Percentiles rank a stretch among this genome's conserved stretches.
These are phyloP conservation scores for Aspergillus leporis DNA, from an alignment of 495 filamentous ascomycete genomes.

Conservation along the genomic window DNA sequence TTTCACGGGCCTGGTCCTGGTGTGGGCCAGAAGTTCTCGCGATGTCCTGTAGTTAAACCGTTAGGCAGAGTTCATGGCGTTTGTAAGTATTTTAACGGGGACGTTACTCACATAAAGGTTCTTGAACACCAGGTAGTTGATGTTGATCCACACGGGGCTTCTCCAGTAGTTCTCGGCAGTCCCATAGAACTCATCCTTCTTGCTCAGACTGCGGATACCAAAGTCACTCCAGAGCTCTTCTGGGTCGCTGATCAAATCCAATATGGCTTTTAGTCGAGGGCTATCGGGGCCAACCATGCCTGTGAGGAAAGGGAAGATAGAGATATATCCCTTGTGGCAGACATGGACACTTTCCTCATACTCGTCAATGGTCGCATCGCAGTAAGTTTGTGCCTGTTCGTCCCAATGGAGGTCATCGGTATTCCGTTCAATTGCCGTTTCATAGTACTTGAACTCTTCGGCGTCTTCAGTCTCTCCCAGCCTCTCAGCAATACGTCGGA, in stretches of 20 bases:
- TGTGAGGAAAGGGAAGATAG: slow-evolving; percentile 88
- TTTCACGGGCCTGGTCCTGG: slow-evolving; percentile 62
- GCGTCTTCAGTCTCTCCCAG: slow-evolving; percentile 75
- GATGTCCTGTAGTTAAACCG: slow-evolving; percentile 33
- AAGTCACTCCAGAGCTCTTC: slow-evolving; percentile 84
- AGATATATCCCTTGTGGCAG: slow-evolving; percentile 96
- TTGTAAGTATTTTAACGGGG: slow-evolving; percentile 7
- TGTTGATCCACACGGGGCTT: slow-evolving; percentile 94
- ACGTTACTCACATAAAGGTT: slow-evolving; percentile 71
- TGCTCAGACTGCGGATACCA: slow-evolving; percentile 85
- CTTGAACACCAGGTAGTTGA: slow-evolving; percentile 87
- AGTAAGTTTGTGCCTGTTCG: slow-evolving; percentile 75
- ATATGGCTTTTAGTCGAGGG: slow-evolving; percentile 65
- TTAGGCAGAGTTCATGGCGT: slow-evolving; percentile 20
- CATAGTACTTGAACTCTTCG: slow-evolving; percentile 65
- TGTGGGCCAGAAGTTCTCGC: slow-evolving; percentile 63
- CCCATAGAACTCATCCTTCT: slow-evolving; percentile 77
- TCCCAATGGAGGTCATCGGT: slow-evolving; percentile 95
- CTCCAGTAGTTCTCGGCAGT: slow-evolving; percentile 97
- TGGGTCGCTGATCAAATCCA: slow-evolving; percentile 77
- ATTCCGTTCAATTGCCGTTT: slow-evolving; percentile 80
- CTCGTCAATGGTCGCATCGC: slow-evolving; percentile 93
- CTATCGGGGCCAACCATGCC: slow-evolving; percentile 74
- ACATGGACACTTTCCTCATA: slow-evolving; percentile 88
- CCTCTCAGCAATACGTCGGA: slow-evolving; percentile 73